Evolutionary conservation across 2,329 filamentous ascomycete genomes (phyloP).

Genomic region (Coleophoma eucalyptorum): DNA sequence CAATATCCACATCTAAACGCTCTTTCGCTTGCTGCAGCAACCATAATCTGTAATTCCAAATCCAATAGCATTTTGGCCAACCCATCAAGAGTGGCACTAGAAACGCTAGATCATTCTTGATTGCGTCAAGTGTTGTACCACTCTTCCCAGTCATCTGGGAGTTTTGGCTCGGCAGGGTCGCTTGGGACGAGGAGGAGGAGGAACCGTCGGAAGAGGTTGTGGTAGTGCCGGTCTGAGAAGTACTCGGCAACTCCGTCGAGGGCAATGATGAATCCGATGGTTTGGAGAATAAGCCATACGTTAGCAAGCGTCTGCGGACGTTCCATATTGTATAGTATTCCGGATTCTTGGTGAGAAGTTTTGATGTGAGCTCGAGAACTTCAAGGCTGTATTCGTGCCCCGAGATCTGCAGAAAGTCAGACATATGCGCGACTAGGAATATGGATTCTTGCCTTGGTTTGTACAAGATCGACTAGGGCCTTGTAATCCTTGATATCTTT

Average conservation of each 20-base stretch:
- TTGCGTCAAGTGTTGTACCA: constrained; percentile 50
- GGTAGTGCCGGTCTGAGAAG: constrained; percentile 49
- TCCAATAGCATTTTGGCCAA: constrained; percentile 98
- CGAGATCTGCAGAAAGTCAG: constrained; percentile 17
- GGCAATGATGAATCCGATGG: constrained; percentile 44
- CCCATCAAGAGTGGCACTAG: constrained; percentile 79
- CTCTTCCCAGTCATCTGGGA: constrained; percentile 45
- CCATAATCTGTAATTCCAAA: constrained; percentile 96
- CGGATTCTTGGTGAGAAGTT: constrained; percentile 71
- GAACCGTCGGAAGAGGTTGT: constrained; percentile 62
- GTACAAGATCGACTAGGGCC: constrained; percentile 64
- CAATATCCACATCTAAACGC: constrained; percentile 50
- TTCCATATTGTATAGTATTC: constrained; percentile 94
- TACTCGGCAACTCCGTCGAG: constrained; percentile 51
- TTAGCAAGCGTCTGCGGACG: constrained; percentile 70
- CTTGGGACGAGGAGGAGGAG: constrained; percentile 47
- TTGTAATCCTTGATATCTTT: constrained; percentile 75
- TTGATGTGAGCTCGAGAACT: constrained; percentile 66
- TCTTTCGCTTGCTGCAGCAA: constrained; percentile 68
- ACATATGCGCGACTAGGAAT: too few relatives aligned
- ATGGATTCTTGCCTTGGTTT: constrained; percentile 49
- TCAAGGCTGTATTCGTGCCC: constrained; percentile 35
- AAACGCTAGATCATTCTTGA: constrained; percentile 75
- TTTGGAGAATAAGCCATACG: constrained; percentile 52
- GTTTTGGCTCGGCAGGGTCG: constrained; percentile 43